Evolutionary conservation across 768 basidiomycete species (phyloP).

Genomic region (Podaxis sp.): DNA sequence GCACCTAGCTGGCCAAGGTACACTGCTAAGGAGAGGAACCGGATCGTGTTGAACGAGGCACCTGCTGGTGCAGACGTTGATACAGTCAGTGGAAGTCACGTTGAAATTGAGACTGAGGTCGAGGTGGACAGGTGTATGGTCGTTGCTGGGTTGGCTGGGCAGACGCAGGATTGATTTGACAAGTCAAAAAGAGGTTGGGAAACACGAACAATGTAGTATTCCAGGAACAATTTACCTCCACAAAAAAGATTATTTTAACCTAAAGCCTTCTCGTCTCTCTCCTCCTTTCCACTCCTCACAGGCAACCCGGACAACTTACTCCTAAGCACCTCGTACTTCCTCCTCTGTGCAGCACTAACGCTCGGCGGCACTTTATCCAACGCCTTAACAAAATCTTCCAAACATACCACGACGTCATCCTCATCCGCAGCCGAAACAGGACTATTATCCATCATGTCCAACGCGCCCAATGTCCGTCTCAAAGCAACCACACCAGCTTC

Average conservation of each 20-base stretch:
- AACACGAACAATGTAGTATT: background rate
- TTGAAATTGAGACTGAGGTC: slow-evolving; percentile 36
- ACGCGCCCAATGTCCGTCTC: slow-evolving; percentile 61
- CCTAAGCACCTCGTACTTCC: slow-evolving; percentile 78
- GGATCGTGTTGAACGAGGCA: slow-evolving; percentile 48
- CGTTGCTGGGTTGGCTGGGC: slow-evolving; percentile 30
- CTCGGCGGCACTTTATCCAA: slow-evolving; percentile 84
- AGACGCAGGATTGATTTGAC: slow-evolving; percentile 33
- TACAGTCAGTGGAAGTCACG: slow-evolving; percentile 37
- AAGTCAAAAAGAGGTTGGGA: background rate
- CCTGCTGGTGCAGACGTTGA: slow-evolving; percentile 25
- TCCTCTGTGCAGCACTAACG: slow-evolving; percentile 77
- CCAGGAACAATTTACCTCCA: too few species aligned
- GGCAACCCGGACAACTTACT: slow-evolving; percentile 84
- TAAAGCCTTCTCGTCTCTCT: slow-evolving; percentile 28
- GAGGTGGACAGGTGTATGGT: slow-evolving; percentile 41
- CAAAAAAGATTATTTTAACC: background rate
- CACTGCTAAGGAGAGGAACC: slow-evolving; percentile 24
- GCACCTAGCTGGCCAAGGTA: slow-evolving; percentile 53
- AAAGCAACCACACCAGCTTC: slow-evolving; percentile 91
- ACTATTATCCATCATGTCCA: slow-evolving; percentile 57
- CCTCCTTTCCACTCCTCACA: slow-evolving; percentile 46
- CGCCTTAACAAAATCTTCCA: slow-evolving; percentile 72
- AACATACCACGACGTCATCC: slow-evolving; percentile 45
- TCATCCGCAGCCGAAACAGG: slow-evolving; percentile 4